Percentiles rank a stretch among this genome's conserved stretches.
These are phyloP conservation scores for Drechmeria coniospora DNA, from an alignment of 2,329 filamentous ascomycete genomes.

Conservation along the genomic window DNA sequence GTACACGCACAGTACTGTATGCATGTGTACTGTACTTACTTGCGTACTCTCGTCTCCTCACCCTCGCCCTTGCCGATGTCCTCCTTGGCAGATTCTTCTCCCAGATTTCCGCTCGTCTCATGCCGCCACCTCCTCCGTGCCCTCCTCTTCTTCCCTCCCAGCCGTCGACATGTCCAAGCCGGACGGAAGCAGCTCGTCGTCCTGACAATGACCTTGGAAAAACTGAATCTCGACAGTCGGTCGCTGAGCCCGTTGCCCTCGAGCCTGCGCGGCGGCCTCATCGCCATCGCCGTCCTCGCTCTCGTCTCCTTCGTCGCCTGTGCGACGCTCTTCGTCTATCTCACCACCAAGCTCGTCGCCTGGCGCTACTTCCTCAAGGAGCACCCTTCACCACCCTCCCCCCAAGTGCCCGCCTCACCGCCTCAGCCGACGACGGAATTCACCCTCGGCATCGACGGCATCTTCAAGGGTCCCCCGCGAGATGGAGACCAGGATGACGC, in stretches of 20 bases:
- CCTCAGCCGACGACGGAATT: conserved; percentile 16
- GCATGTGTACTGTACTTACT: too few relatives aligned
- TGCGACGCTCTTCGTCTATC: conserved; percentile 14
- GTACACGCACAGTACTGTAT: too few relatives aligned
- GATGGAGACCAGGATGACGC: background rate
- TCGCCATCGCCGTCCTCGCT: conserved; percentile 14
- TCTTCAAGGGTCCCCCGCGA: conserved; percentile 12
- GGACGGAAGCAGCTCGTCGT: too few relatives aligned
- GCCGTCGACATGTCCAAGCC: too few relatives aligned
- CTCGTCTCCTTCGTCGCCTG: conserved; percentile 16
- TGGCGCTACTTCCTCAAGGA: conserved; percentile 13
- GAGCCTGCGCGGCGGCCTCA: conserved; percentile 12
- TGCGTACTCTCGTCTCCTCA: too few relatives aligned
- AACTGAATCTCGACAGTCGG: conserved; percentile 8
- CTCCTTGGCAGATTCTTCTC: too few relatives aligned
- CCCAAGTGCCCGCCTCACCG: background rate
- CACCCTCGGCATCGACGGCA: conserved; percentile 19
- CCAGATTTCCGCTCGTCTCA: too few relatives aligned
- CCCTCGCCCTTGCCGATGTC: too few relatives aligned
- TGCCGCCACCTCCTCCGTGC: too few relatives aligned
- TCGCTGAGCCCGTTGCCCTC: conserved; percentile 11
- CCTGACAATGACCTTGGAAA: conserved; percentile 11
- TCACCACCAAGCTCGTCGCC: conserved; percentile 14
- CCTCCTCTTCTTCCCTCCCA: too few relatives aligned
- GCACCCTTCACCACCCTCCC: conserved; percentile 2